Evolutionary conservation across 2,329 filamentous ascomycete species (phyloP), one percentile per base, ranked within the genome.

Genomic region (Paecilomyces dactylethromorphus): DNA sequence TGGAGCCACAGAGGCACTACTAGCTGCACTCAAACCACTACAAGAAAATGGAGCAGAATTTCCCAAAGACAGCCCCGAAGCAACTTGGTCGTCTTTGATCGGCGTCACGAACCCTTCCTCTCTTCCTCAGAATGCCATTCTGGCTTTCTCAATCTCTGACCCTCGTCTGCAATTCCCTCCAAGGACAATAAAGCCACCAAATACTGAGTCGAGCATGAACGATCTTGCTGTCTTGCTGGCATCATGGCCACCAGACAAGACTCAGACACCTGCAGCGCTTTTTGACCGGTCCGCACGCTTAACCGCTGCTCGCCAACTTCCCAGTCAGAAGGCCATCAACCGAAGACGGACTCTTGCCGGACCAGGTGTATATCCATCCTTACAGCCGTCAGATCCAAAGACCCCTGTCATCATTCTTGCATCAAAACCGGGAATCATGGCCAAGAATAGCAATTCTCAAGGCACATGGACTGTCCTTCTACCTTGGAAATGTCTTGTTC

Each of bases 401-500:
- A 94, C 97, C 15, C 94, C 94, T 0, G 75, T 93, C 45, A 78
- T 93, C 1, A 75, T 95, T 5, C 80, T 91, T 3, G 81, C 87
- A 33, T 85, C 84, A 11, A 82, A 85, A 3, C 71, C 81, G 10
- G 71, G 75, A 11, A 56, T 58, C 32, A 59, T 65, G n/a, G 61
- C 66, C 6, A 74, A 66, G 31, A 75, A 76, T 39, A 77, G 73
- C 11, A 82, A 81, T 53, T 77, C 79, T 1, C 86, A 88, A 54
- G 88, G 88, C 0, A 87, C 82, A 0, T 97, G 92, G 91, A 94
- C 87, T 0, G 71, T 97, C 1, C 79, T 97, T 24, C 82, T 94
- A 2, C 94, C 94, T 0, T 97, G 93, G 91, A 92, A 90, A 69
- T 96, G 90, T 66, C 88, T 97, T 35, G 79, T 86, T 35, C 85